These are phyloP conservation scores for Anaeramoeba flamelloides DNA, from an alignment of 78 protist species.

Conservation along the genomic window DNA sequence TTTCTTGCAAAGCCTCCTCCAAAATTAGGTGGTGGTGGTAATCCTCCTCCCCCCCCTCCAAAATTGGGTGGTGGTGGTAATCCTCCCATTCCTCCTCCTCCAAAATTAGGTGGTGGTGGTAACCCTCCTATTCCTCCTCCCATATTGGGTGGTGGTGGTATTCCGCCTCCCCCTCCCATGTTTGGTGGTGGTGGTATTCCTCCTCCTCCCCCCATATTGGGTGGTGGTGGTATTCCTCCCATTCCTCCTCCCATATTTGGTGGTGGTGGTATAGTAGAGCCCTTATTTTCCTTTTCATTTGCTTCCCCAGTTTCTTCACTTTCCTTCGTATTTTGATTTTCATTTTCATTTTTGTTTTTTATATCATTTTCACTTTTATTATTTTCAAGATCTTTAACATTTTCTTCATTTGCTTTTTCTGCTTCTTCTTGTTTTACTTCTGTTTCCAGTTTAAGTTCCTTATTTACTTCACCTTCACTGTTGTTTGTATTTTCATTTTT, in stretches of 20 bases:
- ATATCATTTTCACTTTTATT: too few species aligned
- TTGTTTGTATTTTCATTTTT: too few species aligned
- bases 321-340: too few species aligned
- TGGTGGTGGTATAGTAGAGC: neutral
- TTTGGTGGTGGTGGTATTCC: neutral
- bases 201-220: too few species aligned
- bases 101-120: slow-evolving; percentile 1
- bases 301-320: neutral
- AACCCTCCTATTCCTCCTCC: neutral
- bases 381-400: neutral
- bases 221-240: neutral
- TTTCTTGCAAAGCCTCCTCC: neutral
- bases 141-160: neutral
- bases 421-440: too few species aligned
- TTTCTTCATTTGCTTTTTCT: neutral
- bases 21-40: neutral
- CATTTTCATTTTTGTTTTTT: too few species aligned
- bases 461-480: too few species aligned
- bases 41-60: neutral
- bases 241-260: neutral
- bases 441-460: too few species aligned
- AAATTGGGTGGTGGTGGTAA: neutral
- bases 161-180: neutral
- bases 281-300: neutral
- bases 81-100: neutral